These are phyloP conservation scores for Cercospora sp. DNA, from an alignment of 2,329 filamentous ascomycete species.

Conservation along the genomic window DNA sequence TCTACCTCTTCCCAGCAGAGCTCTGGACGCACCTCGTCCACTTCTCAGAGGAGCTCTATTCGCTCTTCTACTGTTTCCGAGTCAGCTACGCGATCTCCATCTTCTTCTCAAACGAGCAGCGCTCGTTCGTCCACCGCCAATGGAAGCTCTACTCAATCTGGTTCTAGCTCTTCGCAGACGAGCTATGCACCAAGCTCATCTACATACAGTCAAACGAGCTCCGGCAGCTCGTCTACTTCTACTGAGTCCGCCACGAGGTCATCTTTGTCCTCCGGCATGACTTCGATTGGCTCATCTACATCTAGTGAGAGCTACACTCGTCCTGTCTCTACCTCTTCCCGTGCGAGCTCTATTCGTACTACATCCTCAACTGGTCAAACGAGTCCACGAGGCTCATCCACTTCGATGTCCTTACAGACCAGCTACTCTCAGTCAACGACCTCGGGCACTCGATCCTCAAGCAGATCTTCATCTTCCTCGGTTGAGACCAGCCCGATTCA, in stretches of 20 bases:
- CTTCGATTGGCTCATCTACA: background rate
- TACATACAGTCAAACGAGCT: background rate
- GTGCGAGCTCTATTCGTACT: background rate
- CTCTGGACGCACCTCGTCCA: background rate
- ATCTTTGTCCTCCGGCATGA: background rate
- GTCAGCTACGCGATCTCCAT: background rate
- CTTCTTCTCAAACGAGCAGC: background rate
- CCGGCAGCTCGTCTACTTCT: background rate
- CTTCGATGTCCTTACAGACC: background rate
- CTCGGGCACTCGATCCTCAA: background rate
- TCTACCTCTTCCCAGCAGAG: background rate
- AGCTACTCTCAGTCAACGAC: background rate
- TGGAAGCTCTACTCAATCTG: background rate
- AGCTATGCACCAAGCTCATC: background rate
- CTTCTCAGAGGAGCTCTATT: background rate
- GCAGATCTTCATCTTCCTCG: background rate
- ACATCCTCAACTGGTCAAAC: background rate
- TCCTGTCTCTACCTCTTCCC: background rate
- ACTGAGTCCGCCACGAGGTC: background rate
- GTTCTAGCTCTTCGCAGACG: background rate
- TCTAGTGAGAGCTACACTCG: background rate
- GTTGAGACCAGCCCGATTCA: background rate
- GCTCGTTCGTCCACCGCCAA: background rate
- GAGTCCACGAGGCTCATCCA: background rate
- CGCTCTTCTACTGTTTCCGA: background rate